Evolutionary conservation across 257 asterid species (phyloP), one percentile per base, ranked within the genome.

Genomic region (Fraxinus anomala): DNA sequence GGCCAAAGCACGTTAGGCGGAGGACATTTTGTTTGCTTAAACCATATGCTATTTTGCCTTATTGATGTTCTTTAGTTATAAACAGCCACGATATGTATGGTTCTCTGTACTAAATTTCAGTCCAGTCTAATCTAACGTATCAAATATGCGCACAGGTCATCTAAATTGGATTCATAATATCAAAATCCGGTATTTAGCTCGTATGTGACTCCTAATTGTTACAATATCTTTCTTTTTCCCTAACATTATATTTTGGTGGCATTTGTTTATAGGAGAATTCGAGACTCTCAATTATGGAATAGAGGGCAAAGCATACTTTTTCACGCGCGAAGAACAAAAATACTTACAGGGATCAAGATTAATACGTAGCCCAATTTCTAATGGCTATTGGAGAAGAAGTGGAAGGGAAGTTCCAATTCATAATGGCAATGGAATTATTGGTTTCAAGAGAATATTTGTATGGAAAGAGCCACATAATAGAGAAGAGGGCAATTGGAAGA

Each of bases 401-500:
- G 33, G 34, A 63, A 13, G 16, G 6, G 36, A 24, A 63, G 2
- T 63, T 23, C 69, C 36, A 26, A 24, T 63, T 23, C 21, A 63
- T 26, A 24, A 63, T 24, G 69, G 19, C 69, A 63, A 26, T 10
- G 69, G 19, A 63, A 7, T 63, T 63, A 12, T 63, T 11, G 69
- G 69, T 26, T 9, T 63, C 19, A 63, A 63, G 69, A 63, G 36
- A 26, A 26, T 13, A 26, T n/a, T 2, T 63, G 21, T 3, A 63
- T 63, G 69, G 69, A 14, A 23, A 63, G 34, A 24, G 6, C 7
- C 34, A 63, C 6, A 3, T 63, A 12, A 63, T 0, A 14, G 6
- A 63, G 69, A 23, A 63, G 69, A 24, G 17, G 26, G 34, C 69
- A 23, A 63, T 63, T 63, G 69, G 69, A 63, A 63, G 34, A 63